A percentile compares a stretch with the other conserved stretches of the same genome.
Evolutionary conservation across 2,329 filamentous ascomycete genomes (phyloP).

Genomic region (Cryphonectria parasitica): DNA sequence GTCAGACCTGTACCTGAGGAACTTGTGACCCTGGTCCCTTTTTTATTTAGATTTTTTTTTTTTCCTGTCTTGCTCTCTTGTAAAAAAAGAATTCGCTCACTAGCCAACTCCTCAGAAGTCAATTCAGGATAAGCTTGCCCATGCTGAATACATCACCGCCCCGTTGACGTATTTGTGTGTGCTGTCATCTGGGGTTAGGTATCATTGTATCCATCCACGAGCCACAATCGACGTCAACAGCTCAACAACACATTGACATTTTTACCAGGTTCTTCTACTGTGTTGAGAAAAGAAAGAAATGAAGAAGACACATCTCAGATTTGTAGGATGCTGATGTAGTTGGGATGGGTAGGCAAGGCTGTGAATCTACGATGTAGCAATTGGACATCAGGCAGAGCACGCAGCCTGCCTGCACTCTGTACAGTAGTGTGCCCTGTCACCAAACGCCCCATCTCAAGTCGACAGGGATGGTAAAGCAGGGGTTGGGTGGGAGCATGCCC

Average conservation of each 20-base stretch:
- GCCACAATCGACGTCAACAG: neutral
- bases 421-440: too few relatives aligned
- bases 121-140: neutral
- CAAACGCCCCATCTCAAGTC: neutral
- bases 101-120: neutral
- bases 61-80: neutral
- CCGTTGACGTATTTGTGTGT: conserved; percentile 11
- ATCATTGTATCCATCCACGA: neutral
- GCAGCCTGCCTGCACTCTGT: too few relatives aligned
- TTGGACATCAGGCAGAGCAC: neutral
- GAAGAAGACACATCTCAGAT: too few relatives aligned
- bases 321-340: neutral
- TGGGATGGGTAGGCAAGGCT: neutral
- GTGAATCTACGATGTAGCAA: neutral
- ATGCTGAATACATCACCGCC: conserved; percentile 1
- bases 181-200: neutral
- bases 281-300: neutral
- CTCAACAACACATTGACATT: neutral
- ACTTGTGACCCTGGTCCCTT: neutral
- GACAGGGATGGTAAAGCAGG: neutral
- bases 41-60: neutral
- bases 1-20: conserved; percentile 1
- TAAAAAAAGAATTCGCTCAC: neutral
- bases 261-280: neutral
- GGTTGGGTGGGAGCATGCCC: neutral